These are phyloP conservation scores for Thielaviopsis punctulata DNA, from an alignment of 2,329 filamentous ascomycete species.

Conservation along the genomic window DNA sequence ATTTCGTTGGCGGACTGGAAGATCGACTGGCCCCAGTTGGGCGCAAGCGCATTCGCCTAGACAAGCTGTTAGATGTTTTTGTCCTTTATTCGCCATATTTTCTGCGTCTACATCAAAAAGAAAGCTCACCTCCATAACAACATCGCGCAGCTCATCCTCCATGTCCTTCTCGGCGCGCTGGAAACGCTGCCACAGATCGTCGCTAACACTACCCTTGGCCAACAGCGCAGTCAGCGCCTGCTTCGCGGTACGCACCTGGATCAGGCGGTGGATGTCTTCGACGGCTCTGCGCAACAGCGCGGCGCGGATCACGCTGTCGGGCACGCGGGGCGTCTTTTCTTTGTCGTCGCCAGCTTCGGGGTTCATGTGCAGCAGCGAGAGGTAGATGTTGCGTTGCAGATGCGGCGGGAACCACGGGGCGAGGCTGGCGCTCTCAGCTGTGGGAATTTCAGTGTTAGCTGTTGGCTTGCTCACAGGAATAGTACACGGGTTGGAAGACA, in stretches of 20 bases:
- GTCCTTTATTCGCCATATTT: not conserved
- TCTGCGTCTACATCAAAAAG: not conserved
- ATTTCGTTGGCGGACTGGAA: constrained; percentile 98
- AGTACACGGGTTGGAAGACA: constrained; percentile 10
- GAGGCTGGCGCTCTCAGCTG: constrained; percentile 65
- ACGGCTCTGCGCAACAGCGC: constrained; percentile 76
- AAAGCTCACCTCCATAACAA: constrained; percentile 63
- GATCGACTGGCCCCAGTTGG: constrained; percentile 83
- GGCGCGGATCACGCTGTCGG: constrained; percentile 72
- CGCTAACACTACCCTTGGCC: constrained; percentile 81
- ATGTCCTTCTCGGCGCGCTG: constrained; percentile 89
- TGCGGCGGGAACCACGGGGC: constrained; percentile 90
- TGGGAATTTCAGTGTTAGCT: not conserved
- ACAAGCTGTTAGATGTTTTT: not conserved
- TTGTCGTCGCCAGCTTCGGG: constrained; percentile 47
- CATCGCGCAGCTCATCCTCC: constrained; percentile 86
- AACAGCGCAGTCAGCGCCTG: constrained; percentile 68
- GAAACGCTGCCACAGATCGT: constrained; percentile 91
- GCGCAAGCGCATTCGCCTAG: constrained; percentile 76
- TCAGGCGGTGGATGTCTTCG: constrained; percentile 83
- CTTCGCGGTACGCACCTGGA: constrained; percentile 77
- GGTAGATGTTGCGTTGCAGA: constrained; percentile 83
- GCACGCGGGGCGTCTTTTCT: constrained; percentile 53
- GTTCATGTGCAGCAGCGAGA: constrained; percentile 71
- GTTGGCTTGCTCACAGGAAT: constrained; percentile 10